Conservation (phyloP, 768 basidiomycete genomes). For the Filobasidium wieringae region DNA sequence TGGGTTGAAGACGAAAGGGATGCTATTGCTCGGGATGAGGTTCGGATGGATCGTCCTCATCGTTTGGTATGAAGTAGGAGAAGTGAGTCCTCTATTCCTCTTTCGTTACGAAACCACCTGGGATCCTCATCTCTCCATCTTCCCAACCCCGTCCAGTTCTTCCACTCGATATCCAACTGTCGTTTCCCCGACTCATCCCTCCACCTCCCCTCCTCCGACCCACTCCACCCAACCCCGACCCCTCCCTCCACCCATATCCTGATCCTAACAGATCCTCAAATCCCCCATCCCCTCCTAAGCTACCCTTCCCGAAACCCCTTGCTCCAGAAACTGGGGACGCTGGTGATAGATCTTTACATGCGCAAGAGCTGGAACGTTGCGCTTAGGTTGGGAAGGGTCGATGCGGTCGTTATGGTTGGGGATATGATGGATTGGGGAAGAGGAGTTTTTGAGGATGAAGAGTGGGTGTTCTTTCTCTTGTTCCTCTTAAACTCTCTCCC, state of each 20-base stretch:
- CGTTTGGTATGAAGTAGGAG: conserved; percentile 58
- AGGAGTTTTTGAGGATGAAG: conserved; percentile 49
- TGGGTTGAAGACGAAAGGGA: not conserved
- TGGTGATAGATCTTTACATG: conserved; percentile 67
- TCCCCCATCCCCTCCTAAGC: conserved; percentile 57
- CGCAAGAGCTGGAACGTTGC: conserved; percentile 72
- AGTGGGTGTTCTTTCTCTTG: conserved; percentile 47
- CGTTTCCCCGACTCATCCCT: conserved; percentile 27
- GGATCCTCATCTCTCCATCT: not conserved
- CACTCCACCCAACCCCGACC: not conserved
- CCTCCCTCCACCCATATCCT: conserved; percentile 50
- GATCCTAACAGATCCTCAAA: conserved; percentile 79
- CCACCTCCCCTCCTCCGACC: conserved; percentile 4
- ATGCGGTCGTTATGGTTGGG: conserved; percentile 70
- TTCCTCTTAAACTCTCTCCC: not conserved
- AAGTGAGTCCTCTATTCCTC: conserved; percentile 21
- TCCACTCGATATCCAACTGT: conserved; percentile 29
- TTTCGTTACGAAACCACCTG: conserved; percentile 1
- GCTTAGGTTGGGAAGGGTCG: conserved; percentile 48
- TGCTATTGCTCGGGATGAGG: conserved; percentile 22
- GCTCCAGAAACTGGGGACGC: conserved; percentile 51
- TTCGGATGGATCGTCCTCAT: conserved; percentile 53
- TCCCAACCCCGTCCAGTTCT: conserved; percentile 22
- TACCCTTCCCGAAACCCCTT: conserved; percentile 53
- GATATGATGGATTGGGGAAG: conserved; percentile 88